These are phyloP conservation scores for Scedosporium aurantiacum DNA, from an alignment of 2,329 filamentous ascomycete genomes.

Conservation along the genomic window DNA sequence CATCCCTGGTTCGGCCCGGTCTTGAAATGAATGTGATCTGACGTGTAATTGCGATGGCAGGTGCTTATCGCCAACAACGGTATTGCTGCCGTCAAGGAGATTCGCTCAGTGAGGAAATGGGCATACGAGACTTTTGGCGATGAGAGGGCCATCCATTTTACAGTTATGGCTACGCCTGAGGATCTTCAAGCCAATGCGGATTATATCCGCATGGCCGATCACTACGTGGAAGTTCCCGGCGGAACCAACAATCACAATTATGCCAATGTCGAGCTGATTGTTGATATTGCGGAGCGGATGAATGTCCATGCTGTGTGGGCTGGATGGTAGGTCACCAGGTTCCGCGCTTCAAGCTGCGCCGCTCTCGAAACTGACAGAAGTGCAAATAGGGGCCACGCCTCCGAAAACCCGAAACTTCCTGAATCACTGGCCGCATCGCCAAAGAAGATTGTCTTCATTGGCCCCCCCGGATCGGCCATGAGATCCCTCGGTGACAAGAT, in stretches of 20 bases:
- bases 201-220: slow-evolving; percentile 98
- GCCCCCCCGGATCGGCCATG: slow-evolving; percentile 95
- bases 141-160: slow-evolving; percentile 96
- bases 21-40: background rate
- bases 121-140: slow-evolving; percentile 99
- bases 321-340: slow-evolving; percentile 62
- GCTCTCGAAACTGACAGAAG: background rate
- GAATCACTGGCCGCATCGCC: slow-evolving; percentile 92
- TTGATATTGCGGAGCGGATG: slow-evolving; percentile 97
- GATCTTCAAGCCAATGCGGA: slow-evolving; percentile 96
- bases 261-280: slow-evolving; percentile 97
- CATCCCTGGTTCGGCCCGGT: background rate
- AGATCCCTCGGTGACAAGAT: slow-evolving; percentile 99
- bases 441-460: slow-evolving; percentile 99
- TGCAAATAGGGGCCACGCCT: slow-evolving; percentile 73
- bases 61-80: slow-evolving; percentile 99
- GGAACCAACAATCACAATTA: slow-evolving; percentile 99
- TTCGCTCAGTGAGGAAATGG: slow-evolving; percentile 98
- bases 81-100: slow-evolving; percentile 98
- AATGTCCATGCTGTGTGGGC: slow-evolving; percentile 98
- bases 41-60: slow-evolving; percentile 31
- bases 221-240: slow-evolving; percentile 97
- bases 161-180: slow-evolving; percentile 98
- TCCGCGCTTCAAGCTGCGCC: background rate
- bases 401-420: slow-evolving; percentile 94